These are phyloP conservation scores for Exophiala calicioides DNA, from an alignment of 2,329 filamentous ascomycete species.

Conservation along the genomic window DNA sequence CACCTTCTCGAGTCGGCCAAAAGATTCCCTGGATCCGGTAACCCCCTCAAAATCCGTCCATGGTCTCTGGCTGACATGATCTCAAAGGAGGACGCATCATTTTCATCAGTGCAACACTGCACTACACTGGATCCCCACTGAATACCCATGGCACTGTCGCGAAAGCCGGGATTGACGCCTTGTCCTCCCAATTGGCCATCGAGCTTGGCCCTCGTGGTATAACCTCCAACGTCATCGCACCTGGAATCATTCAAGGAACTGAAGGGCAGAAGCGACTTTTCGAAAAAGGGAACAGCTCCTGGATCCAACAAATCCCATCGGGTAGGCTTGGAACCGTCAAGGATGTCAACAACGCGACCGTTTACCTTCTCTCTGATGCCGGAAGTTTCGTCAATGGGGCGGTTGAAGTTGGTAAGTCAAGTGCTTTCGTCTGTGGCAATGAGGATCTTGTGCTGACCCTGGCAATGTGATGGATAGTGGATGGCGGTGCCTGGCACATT, in stretches of 20 bases:
- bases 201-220: slow-evolving; percentile 87
- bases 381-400: slow-evolving; percentile 85
- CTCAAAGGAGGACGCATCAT: slow-evolving; percentile 70
- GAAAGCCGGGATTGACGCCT: slow-evolving; percentile 84
- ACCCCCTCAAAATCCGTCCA: background rate
- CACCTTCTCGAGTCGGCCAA: slow-evolving; percentile 15
- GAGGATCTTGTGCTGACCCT: too few species aligned
- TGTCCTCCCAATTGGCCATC: slow-evolving; percentile 74
- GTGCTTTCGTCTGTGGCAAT: too few species aligned
- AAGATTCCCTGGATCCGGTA: slow-evolving; percentile 36
- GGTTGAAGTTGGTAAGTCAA: slow-evolving; percentile 64
- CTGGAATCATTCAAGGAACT: slow-evolving; percentile 80
- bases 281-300: slow-evolving; percentile 52
- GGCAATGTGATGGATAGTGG: too few species aligned
- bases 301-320: slow-evolving; percentile 62
- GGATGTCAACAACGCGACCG: slow-evolving; percentile 88
- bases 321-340: slow-evolving; percentile 76
- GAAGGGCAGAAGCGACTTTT: slow-evolving; percentile 74
- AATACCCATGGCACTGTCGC: slow-evolving; percentile 87
- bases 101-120: slow-evolving; percentile 85
- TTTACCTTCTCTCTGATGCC: slow-evolving; percentile 82
- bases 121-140: slow-evolving; percentile 81
- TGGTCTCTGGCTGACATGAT: background rate
- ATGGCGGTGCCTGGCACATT: too few species aligned
- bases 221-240: slow-evolving; percentile 83